Evolutionary conservation across 2,329 filamentous ascomycete species (phyloP), one percentile per base, ranked within the genome.

Genomic region (Exophiala oligosperma): DNA sequence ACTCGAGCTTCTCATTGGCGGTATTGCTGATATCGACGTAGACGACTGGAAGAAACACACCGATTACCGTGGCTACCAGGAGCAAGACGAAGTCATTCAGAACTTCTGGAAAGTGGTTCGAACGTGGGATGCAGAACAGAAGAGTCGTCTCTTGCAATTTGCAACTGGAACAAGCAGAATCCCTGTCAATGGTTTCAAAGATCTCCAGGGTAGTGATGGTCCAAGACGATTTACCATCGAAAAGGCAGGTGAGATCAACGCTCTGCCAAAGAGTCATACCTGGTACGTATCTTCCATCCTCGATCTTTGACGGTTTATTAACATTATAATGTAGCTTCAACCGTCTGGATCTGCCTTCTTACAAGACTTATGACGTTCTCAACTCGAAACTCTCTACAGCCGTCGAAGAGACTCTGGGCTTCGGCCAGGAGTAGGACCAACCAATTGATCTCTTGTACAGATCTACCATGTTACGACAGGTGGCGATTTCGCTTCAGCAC

Each of bases 41-140:
- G 94, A 99, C 60, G 94, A 99, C 76, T 99, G 94, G 94, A 97
- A 99, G 88, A 99, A 99, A 81, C 94, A 99, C 78, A 99, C 94
- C 48, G 94, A 99, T 72, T 99, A 99, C 76, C 89, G 94, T 68
- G 94, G 94, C 54, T 99, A 99, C 82, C 97, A 95, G 8, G 94
- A 99, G 77, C 92, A 88, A 57, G 94, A 99, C 69, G 91, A 97
- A 71, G 94, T 99, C 26, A 94, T 99, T 66, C 90, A 95, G 74
- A 92, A 95, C 80, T 99, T 99, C 84, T 99, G 94, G 94, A 92
- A 96, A 81, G 81, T 84, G 59, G 94, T 99, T 65, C 88, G 93
- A 66, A 91, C 86, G 61, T 99, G 94, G 94, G 94, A 99, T 73
- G 92, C 94, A 28, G 94, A 99, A 76, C 94, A 99, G 76, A 99